Percentiles rank a stretch among this genome's conserved stretches.
phyloP scores from a whole-genome alignment of 2,329 filamentous ascomycete genomes.

The Ophioceras dolichostomum region DNA sequence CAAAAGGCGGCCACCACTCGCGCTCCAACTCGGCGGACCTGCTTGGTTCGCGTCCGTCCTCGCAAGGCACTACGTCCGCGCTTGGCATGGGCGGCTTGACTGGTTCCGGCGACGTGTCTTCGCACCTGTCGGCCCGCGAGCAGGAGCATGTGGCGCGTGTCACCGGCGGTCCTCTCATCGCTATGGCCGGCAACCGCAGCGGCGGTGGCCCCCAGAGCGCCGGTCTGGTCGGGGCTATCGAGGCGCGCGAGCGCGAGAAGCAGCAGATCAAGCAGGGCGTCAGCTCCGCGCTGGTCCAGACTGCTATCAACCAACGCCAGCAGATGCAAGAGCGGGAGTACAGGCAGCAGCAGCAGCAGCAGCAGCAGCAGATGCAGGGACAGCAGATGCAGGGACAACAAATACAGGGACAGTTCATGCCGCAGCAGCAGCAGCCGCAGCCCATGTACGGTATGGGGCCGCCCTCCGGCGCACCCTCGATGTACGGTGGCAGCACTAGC shows the following conservation, averaged over 20 bases:
- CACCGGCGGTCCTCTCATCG: conserved; percentile 66
- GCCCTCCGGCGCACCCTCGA: conserved; percentile 12
- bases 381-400: conserved; percentile 21
- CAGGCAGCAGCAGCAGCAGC: conserved; percentile 20
- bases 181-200: conserved; percentile 45
- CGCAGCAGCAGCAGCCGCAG: conserved; percentile 16
- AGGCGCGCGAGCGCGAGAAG: conserved; percentile 67
- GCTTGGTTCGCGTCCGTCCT: conserved; percentile 36
- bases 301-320: conserved; percentile 59
- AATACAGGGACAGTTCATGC: conserved; percentile 12
- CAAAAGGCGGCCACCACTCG: conserved; percentile 21
- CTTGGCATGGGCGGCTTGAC: conserved; percentile 36
- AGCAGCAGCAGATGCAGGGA: conserved; percentile 16
- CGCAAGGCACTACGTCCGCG: conserved; percentile 42
- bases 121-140: conserved; percentile 69
- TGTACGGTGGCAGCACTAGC: conserved; percentile 12
- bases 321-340: conserved; percentile 12
- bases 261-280: conserved; percentile 56
- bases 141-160: conserved; percentile 79
- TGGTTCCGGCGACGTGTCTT: conserved; percentile 23
- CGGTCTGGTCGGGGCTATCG: conserved; percentile 68
- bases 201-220: conserved; percentile 32
- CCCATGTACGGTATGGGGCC: conserved; percentile 13
- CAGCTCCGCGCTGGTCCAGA: conserved; percentile 58
- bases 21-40: conserved; percentile 33